phyloP scores from a whole-genome alignment of 2,329 filamentous ascomycete species.

The Metarhizium humberi region DNA sequence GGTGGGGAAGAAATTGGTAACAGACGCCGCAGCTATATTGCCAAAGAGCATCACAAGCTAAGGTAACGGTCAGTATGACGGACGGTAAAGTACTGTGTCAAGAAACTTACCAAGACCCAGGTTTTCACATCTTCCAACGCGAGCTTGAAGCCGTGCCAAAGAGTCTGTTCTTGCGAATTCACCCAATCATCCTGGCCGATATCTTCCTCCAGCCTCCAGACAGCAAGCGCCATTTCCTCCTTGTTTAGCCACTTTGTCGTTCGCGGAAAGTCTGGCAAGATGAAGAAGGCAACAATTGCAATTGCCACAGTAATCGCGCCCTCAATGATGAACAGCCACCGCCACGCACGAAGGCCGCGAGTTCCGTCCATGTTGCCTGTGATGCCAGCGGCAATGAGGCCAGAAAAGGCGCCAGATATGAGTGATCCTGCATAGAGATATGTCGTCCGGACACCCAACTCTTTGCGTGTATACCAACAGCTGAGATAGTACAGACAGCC shows the following conservation, averaged over 20 bases:
- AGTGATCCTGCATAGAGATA: constrained; percentile 60
- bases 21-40: constrained; percentile 45
- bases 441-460: constrained; percentile 56
- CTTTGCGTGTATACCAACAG: constrained; percentile 62
- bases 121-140: constrained; percentile 51
- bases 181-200: constrained; percentile 56
- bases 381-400: constrained; percentile 55
- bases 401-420: constrained; percentile 64
- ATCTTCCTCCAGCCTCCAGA: constrained; percentile 54
- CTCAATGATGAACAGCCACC: constrained; percentile 50
- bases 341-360: constrained; percentile 53
- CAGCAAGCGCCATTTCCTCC: constrained; percentile 45
- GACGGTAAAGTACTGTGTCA: neutral
- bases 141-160: constrained; percentile 43
- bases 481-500: constrained; percentile 55
- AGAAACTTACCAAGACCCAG: constrained; percentile 40
- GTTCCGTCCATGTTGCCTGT: constrained; percentile 52
- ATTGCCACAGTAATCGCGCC: constrained; percentile 55
- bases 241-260: constrained; percentile 32
- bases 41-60: constrained; percentile 48
- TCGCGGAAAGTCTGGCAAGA: constrained; percentile 38
- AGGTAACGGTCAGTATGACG: neutral
- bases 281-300: constrained; percentile 42
- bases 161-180: constrained; percentile 43
- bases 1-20: constrained; percentile 62